These are phyloP conservation scores for Colletotrichum cereale DNA, from an alignment of 2,329 filamentous ascomycete genomes.

Conservation along the genomic window DNA sequence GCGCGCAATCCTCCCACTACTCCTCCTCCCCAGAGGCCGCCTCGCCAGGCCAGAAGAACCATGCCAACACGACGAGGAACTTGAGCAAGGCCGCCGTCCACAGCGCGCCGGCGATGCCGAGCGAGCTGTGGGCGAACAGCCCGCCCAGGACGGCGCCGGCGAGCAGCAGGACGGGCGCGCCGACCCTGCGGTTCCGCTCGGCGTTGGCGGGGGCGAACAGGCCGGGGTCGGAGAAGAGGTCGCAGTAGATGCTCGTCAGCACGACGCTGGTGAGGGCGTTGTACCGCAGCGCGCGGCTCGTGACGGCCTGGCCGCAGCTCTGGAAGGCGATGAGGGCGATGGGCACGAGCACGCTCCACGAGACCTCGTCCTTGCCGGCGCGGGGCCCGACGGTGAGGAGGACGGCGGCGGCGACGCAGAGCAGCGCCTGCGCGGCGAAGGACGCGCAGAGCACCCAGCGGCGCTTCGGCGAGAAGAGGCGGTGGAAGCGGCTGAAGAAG, in stretches of 20 bases:
- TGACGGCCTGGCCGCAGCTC: slow-evolving; percentile 82
- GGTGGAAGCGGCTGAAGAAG: slow-evolving; percentile 77
- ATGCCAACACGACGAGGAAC: slow-evolving; percentile 65
- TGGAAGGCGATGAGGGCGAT: slow-evolving; percentile 81
- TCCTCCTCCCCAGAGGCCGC: slow-evolving; percentile 47
- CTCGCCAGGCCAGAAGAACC: slow-evolving; percentile 71
- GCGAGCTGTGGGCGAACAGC: slow-evolving; percentile 58
- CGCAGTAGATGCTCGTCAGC: slow-evolving; percentile 85
- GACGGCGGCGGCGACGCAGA: slow-evolving; percentile 64
- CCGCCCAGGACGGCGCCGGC: slow-evolving; percentile 64
- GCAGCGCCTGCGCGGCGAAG: slow-evolving; percentile 64
- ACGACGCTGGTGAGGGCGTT: slow-evolving; percentile 82
- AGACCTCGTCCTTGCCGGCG: slow-evolving; percentile 57
- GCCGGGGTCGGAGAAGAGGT: slow-evolving; percentile 76
- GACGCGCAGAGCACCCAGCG: slow-evolving; percentile 75
- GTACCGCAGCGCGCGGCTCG: slow-evolving; percentile 76
- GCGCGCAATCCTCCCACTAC: not conserved
- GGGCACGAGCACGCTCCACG: slow-evolving; percentile 74
- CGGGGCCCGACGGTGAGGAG: slow-evolving; percentile 54
- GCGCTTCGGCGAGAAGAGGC: slow-evolving; percentile 69
- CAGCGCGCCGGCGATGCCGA: slow-evolving; percentile 66
- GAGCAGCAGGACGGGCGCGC: slow-evolving; percentile 63
- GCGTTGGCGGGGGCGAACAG: slow-evolving; percentile 59
- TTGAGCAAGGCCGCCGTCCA: slow-evolving; percentile 73
- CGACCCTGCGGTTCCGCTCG: slow-evolving; percentile 64